Conservation (phyloP, 2,329 filamentous ascomycete genomes). For the Aureobasidium melanogenum region DNA sequence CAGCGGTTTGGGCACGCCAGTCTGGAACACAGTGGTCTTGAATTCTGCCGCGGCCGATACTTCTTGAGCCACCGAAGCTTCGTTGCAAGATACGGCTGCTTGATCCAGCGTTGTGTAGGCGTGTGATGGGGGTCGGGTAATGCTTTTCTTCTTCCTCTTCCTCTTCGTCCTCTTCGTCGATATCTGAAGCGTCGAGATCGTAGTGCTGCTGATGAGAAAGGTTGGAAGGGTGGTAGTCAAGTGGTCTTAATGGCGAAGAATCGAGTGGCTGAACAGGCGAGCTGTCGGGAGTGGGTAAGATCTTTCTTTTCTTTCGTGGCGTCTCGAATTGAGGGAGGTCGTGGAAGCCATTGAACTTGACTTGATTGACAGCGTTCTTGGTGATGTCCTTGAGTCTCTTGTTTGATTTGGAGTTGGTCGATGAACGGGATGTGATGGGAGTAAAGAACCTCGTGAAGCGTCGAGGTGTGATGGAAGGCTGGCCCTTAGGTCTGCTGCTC, state of each 20-base stretch:
- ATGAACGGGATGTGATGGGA: constrained; percentile 23
- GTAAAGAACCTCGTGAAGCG: constrained; percentile 45
- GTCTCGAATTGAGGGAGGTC: constrained; percentile 20
- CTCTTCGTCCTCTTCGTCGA: constrained; percentile 11
- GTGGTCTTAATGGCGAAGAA: constrained; percentile 13
- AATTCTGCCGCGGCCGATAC: constrained; percentile 30
- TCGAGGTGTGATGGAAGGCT: constrained; percentile 43
- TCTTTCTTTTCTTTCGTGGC: constrained; percentile 33
- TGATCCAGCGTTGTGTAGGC: constrained; percentile 26
- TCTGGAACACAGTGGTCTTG: constrained; percentile 35
- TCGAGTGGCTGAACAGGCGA: constrained; percentile 28
- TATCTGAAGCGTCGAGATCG: background rate
- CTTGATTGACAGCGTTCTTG: constrained; percentile 34
- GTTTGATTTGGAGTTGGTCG: constrained; percentile 30
- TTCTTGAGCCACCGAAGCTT: constrained; percentile 37
- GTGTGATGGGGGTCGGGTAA: constrained; percentile 34
- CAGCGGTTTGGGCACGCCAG: constrained; percentile 52
- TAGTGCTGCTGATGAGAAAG: background rate
- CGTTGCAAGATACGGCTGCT: constrained; percentile 34
- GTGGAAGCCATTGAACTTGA: constrained; percentile 11
- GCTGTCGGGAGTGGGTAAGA: constrained; percentile 34
- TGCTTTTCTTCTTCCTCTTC: constrained; percentile 28
- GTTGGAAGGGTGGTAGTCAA: background rate
- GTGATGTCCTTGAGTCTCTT: constrained; percentile 43
- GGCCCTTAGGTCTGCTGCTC: constrained; percentile 34